Conservation (phyloP, 345 rosid species). For the Melaleuca alternifolia region DNA sequence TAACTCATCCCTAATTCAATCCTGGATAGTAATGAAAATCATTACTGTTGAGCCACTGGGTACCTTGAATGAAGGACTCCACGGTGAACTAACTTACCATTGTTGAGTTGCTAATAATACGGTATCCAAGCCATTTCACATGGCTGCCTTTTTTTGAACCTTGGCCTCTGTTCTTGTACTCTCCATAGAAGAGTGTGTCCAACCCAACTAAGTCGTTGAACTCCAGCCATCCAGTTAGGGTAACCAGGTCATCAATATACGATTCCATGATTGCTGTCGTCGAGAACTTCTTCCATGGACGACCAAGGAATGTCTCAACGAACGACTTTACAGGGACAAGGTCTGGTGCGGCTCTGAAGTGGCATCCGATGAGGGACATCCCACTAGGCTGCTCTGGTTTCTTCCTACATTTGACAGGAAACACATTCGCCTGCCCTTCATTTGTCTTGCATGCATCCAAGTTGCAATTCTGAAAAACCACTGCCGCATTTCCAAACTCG, state of each 20-base stretch:
- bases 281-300: constrained; percentile 8
- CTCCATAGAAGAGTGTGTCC: constrained; percentile 22
- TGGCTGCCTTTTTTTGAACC: constrained; percentile 2
- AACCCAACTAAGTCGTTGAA: background rate
- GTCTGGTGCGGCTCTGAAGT: constrained; percentile 4
- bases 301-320: background rate
- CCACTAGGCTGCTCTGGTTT: constrained; percentile 6
- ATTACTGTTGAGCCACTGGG: background rate
- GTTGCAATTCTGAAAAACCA: background rate
- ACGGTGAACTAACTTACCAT: constrained; percentile 9
- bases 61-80: constrained; percentile 3
- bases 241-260: background rate
- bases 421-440: background rate
- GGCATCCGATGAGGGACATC: constrained; percentile 4
- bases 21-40: background rate
- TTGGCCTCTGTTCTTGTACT: constrained; percentile 14
- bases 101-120: background rate
- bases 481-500: constrained; percentile 24
- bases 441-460: constrained; percentile 7
- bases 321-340: background rate
- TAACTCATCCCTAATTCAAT: too few relatives aligned
- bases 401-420: constrained; percentile 16
- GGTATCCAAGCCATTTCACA: constrained; percentile 30
- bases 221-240: background rate
- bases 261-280: background rate